Base-by-base conservation (phyloP, 371 early-diverging fungal species). In the Saksenaea vasiformis region DNA sequence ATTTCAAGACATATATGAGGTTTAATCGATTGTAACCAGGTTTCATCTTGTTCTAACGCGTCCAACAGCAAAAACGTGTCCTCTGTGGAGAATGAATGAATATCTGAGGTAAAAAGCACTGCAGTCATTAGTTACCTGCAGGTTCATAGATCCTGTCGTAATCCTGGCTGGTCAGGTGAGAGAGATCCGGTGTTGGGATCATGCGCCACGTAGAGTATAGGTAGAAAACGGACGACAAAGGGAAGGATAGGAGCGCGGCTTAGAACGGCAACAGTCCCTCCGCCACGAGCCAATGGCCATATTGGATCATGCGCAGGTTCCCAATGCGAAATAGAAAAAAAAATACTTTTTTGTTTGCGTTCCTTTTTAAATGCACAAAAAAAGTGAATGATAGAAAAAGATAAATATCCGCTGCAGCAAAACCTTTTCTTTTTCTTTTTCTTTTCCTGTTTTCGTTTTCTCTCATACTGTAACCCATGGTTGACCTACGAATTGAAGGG, bases 61-160 rank as follows among this genome's bases (percentile, higher is more conserved):
- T 96, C 97, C 34, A 98, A 74, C 19, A 98, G 80, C 58, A 97
- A 71, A 69, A 94, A 98, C 0, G 96, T 95, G 75, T 98, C 98
- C 86, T 98, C 97, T 78, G 39, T 19, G 37, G 51, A 31, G 60
- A 44, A 27, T 19, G 22, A 15, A 36, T 8, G 15, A 14, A 14
- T 27, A 3, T 24, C n/a, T 31, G 36, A 22, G 10, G 26, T 2
- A 0, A 24, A 9, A 24, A 13, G 3, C 19, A 14, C 19, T 44
- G 28, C 28, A 22, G 31, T 38, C 34, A 34, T n/a, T 44, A 10
- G 26, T 22, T 77, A 90, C 91, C 91, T 44, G 94, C 92, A n/a
- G 96, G 94, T 71, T 95, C 95, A 71, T 95, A 96, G 9, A 96
- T 87, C 47, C 79, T 71, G 17, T 84, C 78, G 64, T 85, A 94